phyloP scores from a whole-genome alignment of 225 moss, liverwort and hornwort genomes.

The Neckera pumila region DNA sequence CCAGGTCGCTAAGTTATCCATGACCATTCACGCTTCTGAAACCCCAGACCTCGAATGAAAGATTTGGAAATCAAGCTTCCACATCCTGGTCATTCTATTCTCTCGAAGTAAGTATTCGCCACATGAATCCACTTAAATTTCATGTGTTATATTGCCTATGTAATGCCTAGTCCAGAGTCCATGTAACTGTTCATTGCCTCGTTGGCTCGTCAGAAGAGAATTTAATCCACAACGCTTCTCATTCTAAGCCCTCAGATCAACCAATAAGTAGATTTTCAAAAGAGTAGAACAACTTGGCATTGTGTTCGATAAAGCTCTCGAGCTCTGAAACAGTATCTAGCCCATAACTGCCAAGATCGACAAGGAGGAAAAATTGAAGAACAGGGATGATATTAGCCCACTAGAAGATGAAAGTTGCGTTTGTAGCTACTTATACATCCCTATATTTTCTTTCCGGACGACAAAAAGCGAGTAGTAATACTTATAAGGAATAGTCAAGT shows the following conservation, averaged over 20 bases:
- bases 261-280: background rate
- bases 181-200: background rate
- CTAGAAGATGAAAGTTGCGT: background rate
- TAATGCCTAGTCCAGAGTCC: background rate
- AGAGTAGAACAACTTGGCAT: background rate
- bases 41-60: background rate
- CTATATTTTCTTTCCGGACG: background rate
- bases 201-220: no score
- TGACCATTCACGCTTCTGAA: background rate
- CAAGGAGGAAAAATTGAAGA: background rate
- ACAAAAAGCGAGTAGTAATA: background rate
- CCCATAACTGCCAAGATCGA: background rate
- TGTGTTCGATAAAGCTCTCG: background rate
- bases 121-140: background rate
- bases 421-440: background rate
- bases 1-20: background rate
- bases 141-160: background rate
- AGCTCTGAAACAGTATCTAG: background rate
- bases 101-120: background rate
- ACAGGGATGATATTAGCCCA: background rate
- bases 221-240: no score
- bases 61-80: background rate
- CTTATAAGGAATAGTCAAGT: background rate
- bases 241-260: background rate
- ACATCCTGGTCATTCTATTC: background rate